Evolutionary conservation across 768 basidiomycete genomes (phyloP), one percentile per base, ranked within the genome.

Genomic region (Suillus sp.): DNA sequence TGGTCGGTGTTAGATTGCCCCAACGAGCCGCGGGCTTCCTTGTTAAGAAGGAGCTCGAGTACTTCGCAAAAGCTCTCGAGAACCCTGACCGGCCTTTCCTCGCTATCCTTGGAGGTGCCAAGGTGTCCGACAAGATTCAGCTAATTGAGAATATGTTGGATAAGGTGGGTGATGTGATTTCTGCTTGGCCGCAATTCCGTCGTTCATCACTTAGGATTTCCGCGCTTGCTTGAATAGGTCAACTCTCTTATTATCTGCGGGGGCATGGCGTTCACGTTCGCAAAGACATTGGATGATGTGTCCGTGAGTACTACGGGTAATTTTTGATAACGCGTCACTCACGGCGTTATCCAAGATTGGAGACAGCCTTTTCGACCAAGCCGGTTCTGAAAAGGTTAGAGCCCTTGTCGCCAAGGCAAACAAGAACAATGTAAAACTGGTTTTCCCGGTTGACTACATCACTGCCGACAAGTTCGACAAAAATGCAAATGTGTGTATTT

Each of bases 221-320:
- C 11, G 22, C 18, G 6, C 37, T 59, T 30, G 42, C 43, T 60
- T 11, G 55, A 55, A 10, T 66, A 95, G 92, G 96, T 99, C 78
- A 82, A 99, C 79, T 92, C 91, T 27, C 81, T 99, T 67, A 98
- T 99, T 75, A 92, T 99, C 69, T 92, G 94, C 67, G 96, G 96
- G 72, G 96, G 96, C 34, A 99, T 99, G 96, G 93, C 94, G 40
- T 99, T 97, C 80, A 99, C 96, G 62, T 99, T 99, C 86, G 95
- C 96, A 79, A 99, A 98, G 82, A 91, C 89, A 7, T 82, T 96
- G 62, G 85, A 98, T 63, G 83, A 86, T 65, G 83, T 95, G 53
- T 75, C 86, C 55, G 94, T 92, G 71, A 66, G 84, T 70, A 60
- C 3, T 55, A 10, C 43, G 22, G 25, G 5, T 16, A 35, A 27